Conservation (phyloP, 257 asterid species). For the Gentiana straminea region DNA sequence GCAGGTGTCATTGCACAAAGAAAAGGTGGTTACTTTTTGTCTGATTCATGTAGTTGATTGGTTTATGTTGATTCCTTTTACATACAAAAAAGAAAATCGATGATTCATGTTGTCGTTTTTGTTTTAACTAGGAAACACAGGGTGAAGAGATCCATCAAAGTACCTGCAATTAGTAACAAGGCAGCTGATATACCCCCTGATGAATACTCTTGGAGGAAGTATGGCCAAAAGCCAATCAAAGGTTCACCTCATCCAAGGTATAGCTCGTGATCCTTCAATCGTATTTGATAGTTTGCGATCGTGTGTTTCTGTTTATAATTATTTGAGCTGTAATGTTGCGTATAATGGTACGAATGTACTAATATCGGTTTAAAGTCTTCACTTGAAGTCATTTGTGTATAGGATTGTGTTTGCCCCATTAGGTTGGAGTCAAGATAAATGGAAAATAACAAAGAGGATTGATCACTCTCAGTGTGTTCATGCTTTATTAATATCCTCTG, state of each 20-base stretch:
- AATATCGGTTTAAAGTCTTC: background rate
- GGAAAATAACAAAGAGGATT: background rate
- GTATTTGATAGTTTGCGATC: background rate
- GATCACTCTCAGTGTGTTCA: too few relatives aligned
- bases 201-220: constrained; percentile 35
- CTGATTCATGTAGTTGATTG: background rate
- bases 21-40: constrained; percentile 45
- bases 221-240: constrained; percentile 34
- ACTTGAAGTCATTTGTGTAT: background rate
- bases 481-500: too few relatives aligned
- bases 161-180: constrained; percentile 34
- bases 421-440: background rate
- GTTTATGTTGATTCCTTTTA: background rate
- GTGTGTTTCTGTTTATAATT: background rate
- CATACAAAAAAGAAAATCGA: background rate
- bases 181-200: constrained; percentile 35
- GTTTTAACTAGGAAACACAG: constrained; percentile 18
- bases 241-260: constrained; percentile 33
- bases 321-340: background rate
- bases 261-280: background rate
- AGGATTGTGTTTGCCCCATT: background rate
- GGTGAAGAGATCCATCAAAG: constrained; percentile 27
- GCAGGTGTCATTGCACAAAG: constrained; percentile 85
- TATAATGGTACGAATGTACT: background rate
- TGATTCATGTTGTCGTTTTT: background rate